Conservation (phyloP, 352 stramenopile genomes). For the Phytophthora pluvialis region DNA sequence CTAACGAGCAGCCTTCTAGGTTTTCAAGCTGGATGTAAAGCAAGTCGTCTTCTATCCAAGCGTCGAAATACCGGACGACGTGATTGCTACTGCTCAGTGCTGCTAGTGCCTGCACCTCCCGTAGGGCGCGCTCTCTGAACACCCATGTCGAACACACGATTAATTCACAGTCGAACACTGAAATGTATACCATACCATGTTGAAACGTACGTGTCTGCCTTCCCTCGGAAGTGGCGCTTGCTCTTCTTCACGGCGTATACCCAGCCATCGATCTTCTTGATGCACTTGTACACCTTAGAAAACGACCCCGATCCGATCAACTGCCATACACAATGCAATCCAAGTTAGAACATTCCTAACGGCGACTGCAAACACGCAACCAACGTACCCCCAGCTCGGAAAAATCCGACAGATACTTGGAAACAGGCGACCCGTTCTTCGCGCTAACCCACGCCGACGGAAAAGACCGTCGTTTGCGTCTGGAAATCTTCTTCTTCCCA, state of each 20-base stretch:
- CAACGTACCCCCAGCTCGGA: conserved; percentile 67
- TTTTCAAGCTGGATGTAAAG: conserved; percentile 90
- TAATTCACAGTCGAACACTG: neutral
- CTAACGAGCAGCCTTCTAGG: conserved; percentile 69
- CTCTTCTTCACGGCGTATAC: conserved; percentile 90
- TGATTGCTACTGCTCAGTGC: conserved; percentile 80
- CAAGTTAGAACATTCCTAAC: conserved; percentile 1
- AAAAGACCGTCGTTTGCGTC: conserved; percentile 75
- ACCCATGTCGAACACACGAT: conserved; percentile 1
- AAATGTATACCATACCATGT: neutral
- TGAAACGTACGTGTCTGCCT: conserved; percentile 78
- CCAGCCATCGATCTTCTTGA: conserved; percentile 90
- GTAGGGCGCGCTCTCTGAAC: conserved; percentile 70
- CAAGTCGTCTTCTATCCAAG: conserved; percentile 89
- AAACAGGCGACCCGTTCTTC: conserved; percentile 49
- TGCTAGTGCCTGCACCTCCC: conserved; percentile 85
- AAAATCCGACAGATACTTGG: conserved; percentile 84
- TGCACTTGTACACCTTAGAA: conserved; percentile 88
- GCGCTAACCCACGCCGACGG: conserved; percentile 47
- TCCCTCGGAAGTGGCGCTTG: conserved; percentile 83
- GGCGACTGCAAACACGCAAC: conserved; percentile 1
- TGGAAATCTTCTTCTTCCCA: conserved; percentile 62
- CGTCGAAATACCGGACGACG: conserved; percentile 88
- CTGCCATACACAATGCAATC: conserved; percentile 31
- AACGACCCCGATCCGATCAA: conserved; percentile 85